A percentile compares a stretch with the other conserved stretches of the same genome.
Evolutionary conservation across 1,284 basidiomycete genomes (phyloP).

Genomic region (Tetrapyrgos nigripes): DNA sequence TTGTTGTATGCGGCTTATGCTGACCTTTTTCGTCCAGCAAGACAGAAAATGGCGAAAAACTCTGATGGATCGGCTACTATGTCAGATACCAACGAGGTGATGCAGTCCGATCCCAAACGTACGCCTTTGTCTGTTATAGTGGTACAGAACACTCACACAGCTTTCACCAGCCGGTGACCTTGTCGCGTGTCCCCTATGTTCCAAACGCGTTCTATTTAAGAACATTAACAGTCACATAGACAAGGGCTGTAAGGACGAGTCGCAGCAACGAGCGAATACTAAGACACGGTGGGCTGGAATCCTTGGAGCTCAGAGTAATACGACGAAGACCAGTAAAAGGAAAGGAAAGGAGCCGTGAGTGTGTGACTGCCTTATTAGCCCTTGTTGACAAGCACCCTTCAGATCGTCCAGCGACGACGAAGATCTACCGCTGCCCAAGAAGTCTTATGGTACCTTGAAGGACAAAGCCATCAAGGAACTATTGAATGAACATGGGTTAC

Average conservation of each 20-base stretch:
- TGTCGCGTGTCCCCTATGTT: conserved; percentile 62
- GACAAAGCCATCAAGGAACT: conserved; percentile 67
- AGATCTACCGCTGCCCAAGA: conserved; percentile 61
- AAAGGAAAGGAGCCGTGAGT: conserved; percentile 56
- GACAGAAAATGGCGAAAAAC: not conserved
- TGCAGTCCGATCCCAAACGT: not conserved
- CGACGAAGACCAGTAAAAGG: conserved; percentile 56
- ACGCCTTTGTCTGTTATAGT: not conserved
- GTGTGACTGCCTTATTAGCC: conserved; percentile 18
- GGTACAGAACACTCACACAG: conserved; percentile 9
- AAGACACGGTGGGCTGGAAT: conserved; percentile 32
- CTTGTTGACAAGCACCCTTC: conserved; percentile 24
- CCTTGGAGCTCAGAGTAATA: conserved; percentile 45
- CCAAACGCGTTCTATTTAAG: conserved; percentile 45
- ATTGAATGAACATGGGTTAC: conserved; percentile 56
- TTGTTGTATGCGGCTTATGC: not conserved
- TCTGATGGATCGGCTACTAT: not conserved
- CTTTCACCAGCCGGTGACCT: conserved; percentile 11
- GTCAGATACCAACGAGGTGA: not conserved
- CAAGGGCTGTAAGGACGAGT: conserved; percentile 47
- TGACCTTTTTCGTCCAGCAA: not conserved
- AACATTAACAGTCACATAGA: conserved; percentile 69
- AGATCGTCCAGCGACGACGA: conserved; percentile 40
- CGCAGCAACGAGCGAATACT: conserved; percentile 21
- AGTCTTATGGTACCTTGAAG: conserved; percentile 68